Evolutionary conservation across 2,329 filamentous ascomycete genomes (phyloP).

Genomic region (Talaromyces albobiverticillius): DNA sequence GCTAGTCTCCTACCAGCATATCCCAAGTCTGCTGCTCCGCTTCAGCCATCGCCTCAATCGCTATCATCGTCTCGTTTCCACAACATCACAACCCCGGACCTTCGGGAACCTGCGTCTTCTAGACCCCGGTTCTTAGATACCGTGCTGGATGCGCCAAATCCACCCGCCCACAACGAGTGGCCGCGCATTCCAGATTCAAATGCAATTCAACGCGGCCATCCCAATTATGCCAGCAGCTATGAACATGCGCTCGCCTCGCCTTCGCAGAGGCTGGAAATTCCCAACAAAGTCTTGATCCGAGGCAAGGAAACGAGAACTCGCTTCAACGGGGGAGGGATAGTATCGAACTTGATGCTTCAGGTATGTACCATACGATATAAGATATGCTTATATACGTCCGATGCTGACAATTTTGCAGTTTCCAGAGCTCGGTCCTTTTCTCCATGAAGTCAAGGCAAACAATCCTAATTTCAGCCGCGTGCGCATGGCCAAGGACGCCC

Average conservation of each 20-base stretch:
- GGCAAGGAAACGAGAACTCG: conserved; percentile 40
- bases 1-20: neutral
- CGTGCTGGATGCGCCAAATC: conserved; percentile 13
- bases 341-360: conserved; percentile 38
- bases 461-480: conserved; percentile 34
- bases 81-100: neutral
- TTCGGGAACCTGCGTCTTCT: neutral
- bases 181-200: neutral
- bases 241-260: conserved; percentile 25
- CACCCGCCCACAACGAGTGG: conserved; percentile 1
- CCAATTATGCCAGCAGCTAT: neutral
- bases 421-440: conserved; percentile 34
- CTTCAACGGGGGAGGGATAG: conserved; percentile 39
- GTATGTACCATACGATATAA: conserved; percentile 22
- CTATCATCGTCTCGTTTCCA: neutral
- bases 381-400: neutral
- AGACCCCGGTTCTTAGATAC: conserved; percentile 15
- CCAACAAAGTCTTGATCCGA: conserved; percentile 34
- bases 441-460: conserved; percentile 35
- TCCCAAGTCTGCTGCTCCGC: neutral
- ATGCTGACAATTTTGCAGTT: conserved; percentile 29
- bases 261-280: conserved; percentile 31
- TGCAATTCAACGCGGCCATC: conserved; percentile 10
- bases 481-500: conserved; percentile 30
- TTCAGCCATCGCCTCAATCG: neutral